These are phyloP conservation scores for Suillus luteus DNA, from an alignment of 768 basidiomycete species.

Conservation along the genomic window DNA sequence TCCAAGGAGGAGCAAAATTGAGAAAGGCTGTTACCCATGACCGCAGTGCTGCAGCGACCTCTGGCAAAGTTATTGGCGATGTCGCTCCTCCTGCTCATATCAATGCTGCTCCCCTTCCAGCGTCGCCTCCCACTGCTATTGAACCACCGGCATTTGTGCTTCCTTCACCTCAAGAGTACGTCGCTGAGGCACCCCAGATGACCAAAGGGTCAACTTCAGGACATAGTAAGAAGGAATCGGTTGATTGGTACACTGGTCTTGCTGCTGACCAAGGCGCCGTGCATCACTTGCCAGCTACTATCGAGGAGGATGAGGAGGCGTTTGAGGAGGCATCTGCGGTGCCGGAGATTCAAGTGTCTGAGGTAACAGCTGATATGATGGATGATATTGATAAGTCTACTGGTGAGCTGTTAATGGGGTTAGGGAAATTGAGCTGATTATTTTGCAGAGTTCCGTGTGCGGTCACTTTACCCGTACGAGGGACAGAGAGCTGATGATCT, in stretches of 20 bases:
- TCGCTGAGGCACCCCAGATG: slow-evolving; percentile 19
- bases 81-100: slow-evolving; percentile 70
- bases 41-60: slow-evolving; percentile 66
- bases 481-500: slow-evolving; percentile 90
- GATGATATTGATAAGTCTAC: slow-evolving; percentile 70
- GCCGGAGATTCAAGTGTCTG: slow-evolving; percentile 62
- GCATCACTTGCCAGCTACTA: slow-evolving; percentile 50
- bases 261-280: slow-evolving; percentile 66
- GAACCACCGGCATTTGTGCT: slow-evolving; percentile 13
- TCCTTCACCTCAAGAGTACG: slow-evolving; percentile 23
- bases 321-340: slow-evolving; percentile 37
- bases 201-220: slow-evolving; percentile 21
- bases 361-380: slow-evolving; percentile 51
- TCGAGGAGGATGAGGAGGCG: slow-evolving; percentile 64
- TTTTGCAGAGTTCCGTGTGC: slow-evolving; percentile 64
- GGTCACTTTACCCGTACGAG: slow-evolving; percentile 83
- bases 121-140: slow-evolving; percentile 38
- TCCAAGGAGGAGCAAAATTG: slow-evolving; percentile 74
- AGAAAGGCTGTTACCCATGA: slow-evolving; percentile 82
- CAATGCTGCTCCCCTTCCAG: slow-evolving; percentile 44
- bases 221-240: slow-evolving; percentile 67
- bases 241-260: slow-evolving; percentile 90
- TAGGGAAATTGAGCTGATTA: slow-evolving; percentile 11
- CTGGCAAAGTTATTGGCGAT: slow-evolving; percentile 82
- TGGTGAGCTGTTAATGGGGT: slow-evolving; percentile 42